phyloP scores from a whole-genome alignment of 148 eudicot species.

The Camellia japonica region DNA sequence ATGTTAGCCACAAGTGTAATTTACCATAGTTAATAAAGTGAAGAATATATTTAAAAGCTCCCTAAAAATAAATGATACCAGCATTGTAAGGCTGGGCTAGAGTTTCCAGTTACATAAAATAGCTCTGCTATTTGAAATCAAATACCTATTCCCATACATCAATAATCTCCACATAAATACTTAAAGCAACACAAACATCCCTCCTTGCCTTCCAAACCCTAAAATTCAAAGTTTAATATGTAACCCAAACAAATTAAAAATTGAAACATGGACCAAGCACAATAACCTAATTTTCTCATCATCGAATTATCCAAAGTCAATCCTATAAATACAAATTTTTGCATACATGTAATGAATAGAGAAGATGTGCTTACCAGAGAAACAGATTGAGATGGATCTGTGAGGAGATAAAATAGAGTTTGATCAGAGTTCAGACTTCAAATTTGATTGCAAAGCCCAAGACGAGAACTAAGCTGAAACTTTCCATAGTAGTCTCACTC shows the following conservation, averaged over 20 bases:
- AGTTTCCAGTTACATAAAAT: not conserved
- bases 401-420: conserved; percentile 2
- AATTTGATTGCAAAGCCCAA: not conserved
- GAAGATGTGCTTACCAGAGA: not conserved
- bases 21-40: too few species aligned
- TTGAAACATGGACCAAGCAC: not conserved
- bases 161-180: not conserved
- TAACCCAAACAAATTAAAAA: not conserved
- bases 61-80: too few species aligned
- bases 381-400: not conserved
- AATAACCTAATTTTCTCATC: not conserved
- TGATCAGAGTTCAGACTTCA: not conserved
- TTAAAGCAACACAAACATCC: not conserved
- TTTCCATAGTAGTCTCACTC: not conserved
- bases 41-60: too few species aligned
- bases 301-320: not conserved
- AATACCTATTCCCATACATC: not conserved
- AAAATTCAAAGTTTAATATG: not conserved
- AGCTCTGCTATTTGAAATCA: not conserved
- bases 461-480: not conserved
- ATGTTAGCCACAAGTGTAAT: too few species aligned
- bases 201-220: not conserved
- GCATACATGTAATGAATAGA: not conserved
- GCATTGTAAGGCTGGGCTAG: too few species aligned
- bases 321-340: not conserved